phyloP scores from a whole-genome alignment of 441 rosid species.

The Euphorbia schlechtendalii region DNA sequence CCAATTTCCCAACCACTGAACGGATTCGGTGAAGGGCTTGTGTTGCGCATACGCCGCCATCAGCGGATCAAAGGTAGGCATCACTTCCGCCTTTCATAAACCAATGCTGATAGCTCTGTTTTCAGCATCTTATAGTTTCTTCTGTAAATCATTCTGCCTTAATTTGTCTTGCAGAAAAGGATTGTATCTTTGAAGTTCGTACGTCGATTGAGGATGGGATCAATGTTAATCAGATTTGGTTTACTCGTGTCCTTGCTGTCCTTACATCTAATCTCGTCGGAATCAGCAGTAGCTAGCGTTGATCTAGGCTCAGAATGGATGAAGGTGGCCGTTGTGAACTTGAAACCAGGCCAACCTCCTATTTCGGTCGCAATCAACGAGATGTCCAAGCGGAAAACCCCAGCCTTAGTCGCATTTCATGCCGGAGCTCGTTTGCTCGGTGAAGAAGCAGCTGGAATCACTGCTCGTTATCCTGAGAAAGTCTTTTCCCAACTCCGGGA shows the following conservation, averaged over 20 bases:
- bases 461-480: constrained; percentile 75
- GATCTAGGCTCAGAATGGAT: constrained; percentile 97
- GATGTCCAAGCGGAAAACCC: constrained; percentile 96
- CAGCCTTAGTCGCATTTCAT: constrained; percentile 79
- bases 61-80: constrained; percentile 5
- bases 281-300: constrained; percentile 79
- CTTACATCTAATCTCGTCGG: constrained; percentile 31
- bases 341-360: constrained; percentile 84
- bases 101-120: background rate
- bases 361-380: constrained; percentile 90
- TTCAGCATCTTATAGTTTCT: background rate
- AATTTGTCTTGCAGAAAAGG: constrained; percentile 11
- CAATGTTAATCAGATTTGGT: constrained; percentile 30
- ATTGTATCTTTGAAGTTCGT: constrained; percentile 13
- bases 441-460: constrained; percentile 89
- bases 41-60: background rate
- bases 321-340: constrained; percentile 84
- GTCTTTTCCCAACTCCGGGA: constrained; percentile 78
- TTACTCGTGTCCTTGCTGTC: constrained; percentile 33
- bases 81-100: background rate
- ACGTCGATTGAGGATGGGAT: constrained; percentile 29
- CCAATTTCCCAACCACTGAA: background rate
- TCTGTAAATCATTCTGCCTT: background rate
- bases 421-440: constrained; percentile 64
- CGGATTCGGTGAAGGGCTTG: background rate